Evolutionary conservation across 352 stramenopile genomes (phyloP).

Genomic region (Globisporangium camurandrum): DNA sequence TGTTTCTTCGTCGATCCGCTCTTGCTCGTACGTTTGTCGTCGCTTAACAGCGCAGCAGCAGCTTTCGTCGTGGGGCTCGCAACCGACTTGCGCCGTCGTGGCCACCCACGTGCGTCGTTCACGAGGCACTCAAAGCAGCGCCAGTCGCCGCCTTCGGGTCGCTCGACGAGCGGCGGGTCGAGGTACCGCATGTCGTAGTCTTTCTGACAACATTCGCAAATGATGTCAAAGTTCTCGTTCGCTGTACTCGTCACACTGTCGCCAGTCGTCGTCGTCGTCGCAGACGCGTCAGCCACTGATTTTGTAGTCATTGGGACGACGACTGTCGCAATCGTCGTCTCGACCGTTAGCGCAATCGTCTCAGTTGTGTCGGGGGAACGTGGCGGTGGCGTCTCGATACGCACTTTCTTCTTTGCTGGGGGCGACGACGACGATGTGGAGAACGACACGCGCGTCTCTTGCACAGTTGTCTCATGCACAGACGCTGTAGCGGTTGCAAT

Average conservation of each 20-base stretch:
- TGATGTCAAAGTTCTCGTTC: slow-evolving; percentile 65
- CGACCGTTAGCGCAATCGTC: background rate
- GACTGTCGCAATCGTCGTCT: background rate
- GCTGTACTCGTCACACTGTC: background rate
- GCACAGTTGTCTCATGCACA: no score
- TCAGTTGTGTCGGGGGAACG: no score
- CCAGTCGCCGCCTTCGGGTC: slow-evolving; percentile 71
- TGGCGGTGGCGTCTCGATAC: background rate
- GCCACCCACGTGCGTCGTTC: slow-evolving; percentile 80
- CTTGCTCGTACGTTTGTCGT: slow-evolving; percentile 10
- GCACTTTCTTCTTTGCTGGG: slow-evolving; percentile 10
- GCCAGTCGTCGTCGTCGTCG: background rate
- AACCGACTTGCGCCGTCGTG: slow-evolving; percentile 36
- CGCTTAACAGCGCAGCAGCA: slow-evolving; percentile 7
- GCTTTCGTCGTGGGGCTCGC: slow-evolving; percentile 12
- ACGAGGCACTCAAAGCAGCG: slow-evolving; percentile 85
- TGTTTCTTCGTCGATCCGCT: no score
- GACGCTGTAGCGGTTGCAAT: no score
- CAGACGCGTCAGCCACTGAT: background rate
- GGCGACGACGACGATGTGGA: slow-evolving; percentile 8
- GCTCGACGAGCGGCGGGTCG: slow-evolving; percentile 69
- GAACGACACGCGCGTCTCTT: slow-evolving; percentile 5
- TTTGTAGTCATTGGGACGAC: background rate
- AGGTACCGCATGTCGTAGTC: slow-evolving; percentile 81
- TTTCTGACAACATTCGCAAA: slow-evolving; percentile 69